These are phyloP conservation scores for Peniophora sp. DNA, from an alignment of 1,284 basidiomycete genomes.

Conservation along the genomic window DNA sequence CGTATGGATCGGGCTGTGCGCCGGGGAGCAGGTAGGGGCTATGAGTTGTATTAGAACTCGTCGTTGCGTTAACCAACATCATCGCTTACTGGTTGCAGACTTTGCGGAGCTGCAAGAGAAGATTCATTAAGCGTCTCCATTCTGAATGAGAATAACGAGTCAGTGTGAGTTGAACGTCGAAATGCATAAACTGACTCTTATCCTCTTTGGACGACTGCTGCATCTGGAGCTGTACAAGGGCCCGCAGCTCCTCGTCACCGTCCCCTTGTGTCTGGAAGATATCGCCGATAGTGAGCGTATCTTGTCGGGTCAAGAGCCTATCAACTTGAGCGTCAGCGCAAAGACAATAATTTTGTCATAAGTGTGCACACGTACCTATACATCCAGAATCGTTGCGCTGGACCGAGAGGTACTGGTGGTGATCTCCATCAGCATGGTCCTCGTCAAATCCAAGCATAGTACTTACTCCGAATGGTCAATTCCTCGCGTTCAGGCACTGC, in stretches of 20 bases:
- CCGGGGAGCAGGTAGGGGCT: constrained; percentile 47
- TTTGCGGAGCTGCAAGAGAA: constrained; percentile 50
- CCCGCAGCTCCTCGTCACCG: constrained; percentile 26
- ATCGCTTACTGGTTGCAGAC: constrained; percentile 45
- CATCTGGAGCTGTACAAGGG: constrained; percentile 24
- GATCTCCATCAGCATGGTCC: background rate
- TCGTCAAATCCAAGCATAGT: background rate
- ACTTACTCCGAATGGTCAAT: constrained; percentile 35
- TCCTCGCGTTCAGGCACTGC: constrained; percentile 51
- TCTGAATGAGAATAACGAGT: constrained; percentile 19
- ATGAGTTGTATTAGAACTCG: background rate
- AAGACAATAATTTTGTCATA: too few relatives aligned
- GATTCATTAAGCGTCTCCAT: constrained; percentile 50
- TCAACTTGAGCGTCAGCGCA: background rate
- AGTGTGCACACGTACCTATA: constrained; percentile 22
- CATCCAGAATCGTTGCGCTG: constrained; percentile 57
- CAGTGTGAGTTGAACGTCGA: constrained; percentile 1
- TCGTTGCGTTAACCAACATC: background rate
- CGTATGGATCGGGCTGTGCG: constrained; percentile 42
- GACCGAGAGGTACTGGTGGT: constrained; percentile 38
- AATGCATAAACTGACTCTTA: constrained; percentile 18
- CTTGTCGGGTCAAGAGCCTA: constrained; percentile 43
- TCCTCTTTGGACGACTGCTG: constrained; percentile 19
- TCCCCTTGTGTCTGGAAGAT: constrained; percentile 30
- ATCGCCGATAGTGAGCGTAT: constrained; percentile 35